Evolutionary conservation across 2,329 filamentous ascomycete genomes (phyloP), one percentile per base, ranked within the genome.

Genomic region (Purpureocillium lavendulum): DNA sequence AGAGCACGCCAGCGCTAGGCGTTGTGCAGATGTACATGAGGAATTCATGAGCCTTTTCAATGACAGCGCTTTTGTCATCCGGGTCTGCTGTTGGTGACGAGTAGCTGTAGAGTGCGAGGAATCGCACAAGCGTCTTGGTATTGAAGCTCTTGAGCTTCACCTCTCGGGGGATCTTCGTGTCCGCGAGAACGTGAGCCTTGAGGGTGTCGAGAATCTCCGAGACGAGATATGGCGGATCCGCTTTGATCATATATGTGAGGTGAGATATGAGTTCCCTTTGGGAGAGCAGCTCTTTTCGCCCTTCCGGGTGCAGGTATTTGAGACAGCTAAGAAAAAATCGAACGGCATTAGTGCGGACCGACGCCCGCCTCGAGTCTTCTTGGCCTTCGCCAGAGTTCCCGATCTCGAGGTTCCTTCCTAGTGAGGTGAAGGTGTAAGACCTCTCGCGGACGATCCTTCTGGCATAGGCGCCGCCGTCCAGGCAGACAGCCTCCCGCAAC

Each of bases 401-500:
- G n/a, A 90, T 71, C 33, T 82, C 80, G 38, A 98, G 75, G 50
- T 94, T 94, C 38, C 86, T 74, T 6, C 85, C 82, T 3, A 98
- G 66, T 7, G 82, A 81, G 51, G 87, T 83, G 42, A 94, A 82
- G 0, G 87, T 92, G 43, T 79, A 81, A 50, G 87, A 80, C 49
- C 87, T 77, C 26, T 81, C 80, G 38, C 83, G 74, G 57, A 94
- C 94, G 28, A 96, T 71, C 34, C 81, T 73, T 49, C 78, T 81
- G 21, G 89, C 87, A 40, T 88, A 72, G 32, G 79, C 76, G 12
- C 92, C 94, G 13, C 88, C 88, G 60, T 97, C 89, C 47, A 95
- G 84, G 40, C 73, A 80, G 13, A 87, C 77, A n/a, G 89, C 73
- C 62, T 98, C 90, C 38, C 82, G 85, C 43, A 98, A 72, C 38